Percentiles rank a stretch among this genome's conserved stretches.
phyloP scores from a whole-genome alignment of 371 early-diverging fungal species.

The Fennellomyces sp. region DNA sequence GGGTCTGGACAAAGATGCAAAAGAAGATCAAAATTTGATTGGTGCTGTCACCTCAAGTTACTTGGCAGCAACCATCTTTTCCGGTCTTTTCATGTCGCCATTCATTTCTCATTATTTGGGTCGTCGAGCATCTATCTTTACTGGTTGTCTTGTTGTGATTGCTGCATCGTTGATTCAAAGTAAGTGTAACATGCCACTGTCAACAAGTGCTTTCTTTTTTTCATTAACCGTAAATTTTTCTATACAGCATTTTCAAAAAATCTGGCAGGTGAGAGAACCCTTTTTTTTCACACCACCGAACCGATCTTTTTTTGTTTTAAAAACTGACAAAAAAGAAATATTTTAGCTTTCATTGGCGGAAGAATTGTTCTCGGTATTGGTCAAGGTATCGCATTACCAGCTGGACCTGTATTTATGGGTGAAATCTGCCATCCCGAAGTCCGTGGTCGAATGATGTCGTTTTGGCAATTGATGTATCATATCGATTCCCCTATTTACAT shows the following conservation, averaged over 20 bases:
- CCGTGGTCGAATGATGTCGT: slow-evolving; percentile 35
- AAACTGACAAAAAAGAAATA: neutral
- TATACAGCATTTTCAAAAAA: slow-evolving; percentile 30
- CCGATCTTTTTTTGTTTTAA: slow-evolving; percentile 2
- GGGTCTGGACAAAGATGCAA: slow-evolving; percentile 15
- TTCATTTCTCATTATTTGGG: slow-evolving; percentile 22
- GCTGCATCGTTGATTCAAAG: slow-evolving; percentile 26
- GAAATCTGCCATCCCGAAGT: slow-evolving; percentile 27
- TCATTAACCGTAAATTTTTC: too few relatives aligned
- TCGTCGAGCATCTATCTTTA: slow-evolving; percentile 27
- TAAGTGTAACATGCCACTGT: neutral
- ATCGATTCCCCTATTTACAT: neutral
- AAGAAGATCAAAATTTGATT: slow-evolving; percentile 19
- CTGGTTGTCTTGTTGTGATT: slow-evolving; percentile 22
- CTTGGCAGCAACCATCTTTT: slow-evolving; percentile 27
- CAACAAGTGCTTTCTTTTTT: neutral
- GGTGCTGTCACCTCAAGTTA: slow-evolving; percentile 29
- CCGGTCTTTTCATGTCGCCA: slow-evolving; percentile 25
- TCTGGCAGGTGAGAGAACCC: slow-evolving; percentile 8
- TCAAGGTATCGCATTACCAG: slow-evolving; percentile 28
- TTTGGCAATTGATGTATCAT: slow-evolving; percentile 32
- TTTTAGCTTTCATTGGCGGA: slow-evolving; percentile 26
- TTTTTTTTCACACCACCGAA: neutral
- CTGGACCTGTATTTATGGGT: slow-evolving; percentile 31
- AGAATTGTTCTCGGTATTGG: slow-evolving; percentile 28